These are phyloP conservation scores for Orbilia blumenaviensis DNA, from an alignment of 2,329 filamentous ascomycete genomes.

Conservation along the genomic window DNA sequence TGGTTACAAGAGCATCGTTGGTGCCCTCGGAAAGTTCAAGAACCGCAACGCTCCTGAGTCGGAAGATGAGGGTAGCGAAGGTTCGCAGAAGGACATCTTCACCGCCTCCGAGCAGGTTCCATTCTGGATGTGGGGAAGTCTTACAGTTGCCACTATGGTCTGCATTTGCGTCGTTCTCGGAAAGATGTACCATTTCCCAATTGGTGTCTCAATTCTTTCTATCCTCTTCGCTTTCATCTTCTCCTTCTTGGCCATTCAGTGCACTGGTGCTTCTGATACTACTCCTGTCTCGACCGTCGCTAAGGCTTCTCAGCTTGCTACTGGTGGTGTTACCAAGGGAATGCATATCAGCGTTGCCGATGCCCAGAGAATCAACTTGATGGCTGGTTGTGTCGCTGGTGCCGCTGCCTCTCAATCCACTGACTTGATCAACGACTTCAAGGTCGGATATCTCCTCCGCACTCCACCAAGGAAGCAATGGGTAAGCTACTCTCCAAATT, in stretches of 20 bases:
- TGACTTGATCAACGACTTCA: constrained; percentile 63
- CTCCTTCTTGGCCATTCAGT: constrained; percentile 64
- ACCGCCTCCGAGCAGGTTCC: constrained; percentile 31
- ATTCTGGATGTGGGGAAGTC: constrained; percentile 47
- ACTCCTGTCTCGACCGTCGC: constrained; percentile 64
- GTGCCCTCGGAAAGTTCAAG: constrained; percentile 61
- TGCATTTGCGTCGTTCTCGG: constrained; percentile 49
- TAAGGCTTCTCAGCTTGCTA: constrained; percentile 64
- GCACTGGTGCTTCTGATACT: constrained; percentile 63
- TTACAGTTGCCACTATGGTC: constrained; percentile 27
- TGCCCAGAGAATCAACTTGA: constrained; percentile 64
- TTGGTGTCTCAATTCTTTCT: constrained; percentile 61
- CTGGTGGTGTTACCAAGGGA: constrained; percentile 64
- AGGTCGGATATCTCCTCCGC: constrained; percentile 64
- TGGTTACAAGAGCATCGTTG: constrained; percentile 65
- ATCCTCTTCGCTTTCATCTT: constrained; percentile 65
- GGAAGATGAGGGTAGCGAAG: constrained; percentile 12
- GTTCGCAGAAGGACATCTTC: constrained; percentile 37
- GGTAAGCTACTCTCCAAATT: constrained; percentile 17
- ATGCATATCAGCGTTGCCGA: constrained; percentile 61
- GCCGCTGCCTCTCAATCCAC: constrained; percentile 56
- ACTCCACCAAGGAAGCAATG: constrained; percentile 59
- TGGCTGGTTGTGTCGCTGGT: constrained; percentile 60
- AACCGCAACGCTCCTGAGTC: constrained; percentile 7
- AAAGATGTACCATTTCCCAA: constrained; percentile 35